A percentile compares a stretch with the other conserved stretches of the same genome.
phyloP scores from a whole-genome alignment of 2,329 filamentous ascomycete genomes.

The Trichoderma asperellum region DNA sequence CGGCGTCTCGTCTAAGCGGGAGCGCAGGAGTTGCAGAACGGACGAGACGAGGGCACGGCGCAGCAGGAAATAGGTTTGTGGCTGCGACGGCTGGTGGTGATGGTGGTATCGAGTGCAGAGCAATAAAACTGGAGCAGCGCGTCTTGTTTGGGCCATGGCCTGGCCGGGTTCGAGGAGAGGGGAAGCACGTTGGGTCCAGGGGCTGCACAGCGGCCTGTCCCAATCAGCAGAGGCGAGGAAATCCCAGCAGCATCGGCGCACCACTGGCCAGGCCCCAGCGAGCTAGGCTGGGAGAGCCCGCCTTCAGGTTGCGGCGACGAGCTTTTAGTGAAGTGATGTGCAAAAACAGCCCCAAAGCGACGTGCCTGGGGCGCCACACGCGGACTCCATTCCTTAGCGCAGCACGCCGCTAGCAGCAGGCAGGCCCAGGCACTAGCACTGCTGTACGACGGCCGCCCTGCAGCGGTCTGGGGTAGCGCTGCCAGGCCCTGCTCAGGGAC shows the following conservation, averaged over 20 bases:
- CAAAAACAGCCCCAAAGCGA: neutral
- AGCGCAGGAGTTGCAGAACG: conserved; percentile 5
- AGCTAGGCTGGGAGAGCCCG: conserved; percentile 5
- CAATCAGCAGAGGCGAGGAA: neutral
- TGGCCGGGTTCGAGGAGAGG: conserved; percentile 9
- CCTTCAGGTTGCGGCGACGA: conserved; percentile 24
- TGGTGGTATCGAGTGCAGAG: conserved; percentile 16
- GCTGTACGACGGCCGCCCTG: conserved; percentile 24
- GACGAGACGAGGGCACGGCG: conserved; percentile 8
- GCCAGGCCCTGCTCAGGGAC: conserved; percentile 25
- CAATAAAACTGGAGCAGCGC: conserved; percentile 25
- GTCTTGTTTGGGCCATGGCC: conserved; percentile 22
- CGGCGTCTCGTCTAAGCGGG: conserved; percentile 7
- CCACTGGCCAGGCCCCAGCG: neutral
- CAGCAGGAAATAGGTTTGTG: conserved; percentile 24
- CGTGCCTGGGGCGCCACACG: conserved; percentile 8
- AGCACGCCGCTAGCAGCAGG: neutral
- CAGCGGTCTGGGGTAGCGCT: conserved; percentile 28
- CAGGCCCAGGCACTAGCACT: conserved; percentile 11
- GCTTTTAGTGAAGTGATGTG: neutral
- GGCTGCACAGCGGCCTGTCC: conserved; percentile 1
- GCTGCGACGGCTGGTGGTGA: conserved; percentile 27
- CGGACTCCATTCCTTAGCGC: neutral
- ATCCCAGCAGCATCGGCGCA: neutral
- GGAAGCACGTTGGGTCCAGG: conserved; percentile 19